These are phyloP conservation scores for Selaginella moellendorffii DNA, from an alignment of 75 land plant species.

Conservation along the genomic window DNA sequence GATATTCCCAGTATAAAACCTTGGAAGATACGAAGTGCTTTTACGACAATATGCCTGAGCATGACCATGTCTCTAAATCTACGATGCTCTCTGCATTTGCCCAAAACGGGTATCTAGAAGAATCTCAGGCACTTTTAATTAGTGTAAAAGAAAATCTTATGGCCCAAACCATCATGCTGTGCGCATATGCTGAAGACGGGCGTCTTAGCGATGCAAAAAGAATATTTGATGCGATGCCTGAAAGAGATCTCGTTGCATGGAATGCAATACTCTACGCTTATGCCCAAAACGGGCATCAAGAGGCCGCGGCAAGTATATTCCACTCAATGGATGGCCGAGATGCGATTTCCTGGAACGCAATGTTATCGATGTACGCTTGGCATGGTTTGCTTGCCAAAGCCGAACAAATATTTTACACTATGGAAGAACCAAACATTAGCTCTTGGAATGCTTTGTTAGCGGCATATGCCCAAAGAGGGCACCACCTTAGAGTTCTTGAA, in stretches of 20 bases:
- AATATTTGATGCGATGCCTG: not conserved
- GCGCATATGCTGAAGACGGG: not conserved
- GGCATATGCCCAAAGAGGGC: not conserved
- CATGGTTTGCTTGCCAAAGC: not conserved
- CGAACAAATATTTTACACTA: not conserved
- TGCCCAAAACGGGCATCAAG: not conserved
- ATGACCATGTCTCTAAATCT: not conserved
- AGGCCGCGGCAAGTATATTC: not conserved
- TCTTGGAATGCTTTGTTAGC: not conserved
- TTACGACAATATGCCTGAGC: not conserved
- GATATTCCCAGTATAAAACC: not conserved
- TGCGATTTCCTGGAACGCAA: not conserved
- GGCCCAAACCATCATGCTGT: not conserved
- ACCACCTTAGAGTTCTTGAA: not conserved
- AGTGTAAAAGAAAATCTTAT: not conserved
- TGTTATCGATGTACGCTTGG: not conserved
- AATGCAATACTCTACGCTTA: not conserved
- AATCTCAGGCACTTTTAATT: not conserved
- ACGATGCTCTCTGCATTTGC: not conserved
- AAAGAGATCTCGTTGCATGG: not conserved
- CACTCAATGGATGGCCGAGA: not conserved
- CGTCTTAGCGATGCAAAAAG: not conserved
- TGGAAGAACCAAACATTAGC: not conserved
- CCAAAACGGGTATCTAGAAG: not conserved
- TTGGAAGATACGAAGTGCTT: not conserved